A percentile compares a stretch with the other conserved stretches of the same genome.
These are phyloP conservation scores for Polymyxa betae DNA, from an alignment of 208 protist genomes.

Conservation along the genomic window DNA sequence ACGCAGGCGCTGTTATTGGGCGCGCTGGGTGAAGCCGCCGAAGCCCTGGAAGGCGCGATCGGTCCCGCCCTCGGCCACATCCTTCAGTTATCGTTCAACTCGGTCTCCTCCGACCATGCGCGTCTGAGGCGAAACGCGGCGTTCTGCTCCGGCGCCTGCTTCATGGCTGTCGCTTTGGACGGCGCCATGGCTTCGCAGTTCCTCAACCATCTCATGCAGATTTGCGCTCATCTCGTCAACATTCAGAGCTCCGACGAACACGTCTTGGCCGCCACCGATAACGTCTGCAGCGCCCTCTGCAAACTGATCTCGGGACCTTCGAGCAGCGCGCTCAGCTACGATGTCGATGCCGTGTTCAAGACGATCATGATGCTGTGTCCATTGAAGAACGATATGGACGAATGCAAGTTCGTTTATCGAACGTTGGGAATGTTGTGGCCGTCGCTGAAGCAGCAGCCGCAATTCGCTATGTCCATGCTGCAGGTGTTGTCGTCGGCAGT, in stretches of 20 bases:
- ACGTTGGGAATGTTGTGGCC: background rate
- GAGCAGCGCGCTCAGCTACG: background rate
- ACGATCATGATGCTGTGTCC: constrained; percentile 3
- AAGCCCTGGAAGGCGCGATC: background rate
- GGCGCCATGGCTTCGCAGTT: background rate
- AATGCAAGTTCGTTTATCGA: constrained; percentile 27
- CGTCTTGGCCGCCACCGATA: constrained; percentile 29
- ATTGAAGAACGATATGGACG: constrained; percentile 36
- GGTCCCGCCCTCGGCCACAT: background rate
- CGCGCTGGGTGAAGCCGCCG: background rate
- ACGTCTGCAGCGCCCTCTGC: constrained; percentile 49
- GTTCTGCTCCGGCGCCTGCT: constrained; percentile 44
- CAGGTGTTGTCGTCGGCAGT: background rate
- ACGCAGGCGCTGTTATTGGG: constrained; percentile 12
- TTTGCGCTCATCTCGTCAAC: background rate
- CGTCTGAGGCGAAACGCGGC: constrained; percentile 37
- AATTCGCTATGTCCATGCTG: background rate
- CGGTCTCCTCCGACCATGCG: background rate
- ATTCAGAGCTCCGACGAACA: background rate
- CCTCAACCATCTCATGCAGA: background rate
- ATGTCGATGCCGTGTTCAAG: constrained; percentile 13
- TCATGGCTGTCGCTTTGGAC: background rate
- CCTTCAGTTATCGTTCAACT: background rate
- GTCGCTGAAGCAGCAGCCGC: background rate
- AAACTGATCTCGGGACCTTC: constrained; percentile 27